Evolutionary conservation across 345 rosid species (phyloP).

Genomic region (Boechera stricta): DNA sequence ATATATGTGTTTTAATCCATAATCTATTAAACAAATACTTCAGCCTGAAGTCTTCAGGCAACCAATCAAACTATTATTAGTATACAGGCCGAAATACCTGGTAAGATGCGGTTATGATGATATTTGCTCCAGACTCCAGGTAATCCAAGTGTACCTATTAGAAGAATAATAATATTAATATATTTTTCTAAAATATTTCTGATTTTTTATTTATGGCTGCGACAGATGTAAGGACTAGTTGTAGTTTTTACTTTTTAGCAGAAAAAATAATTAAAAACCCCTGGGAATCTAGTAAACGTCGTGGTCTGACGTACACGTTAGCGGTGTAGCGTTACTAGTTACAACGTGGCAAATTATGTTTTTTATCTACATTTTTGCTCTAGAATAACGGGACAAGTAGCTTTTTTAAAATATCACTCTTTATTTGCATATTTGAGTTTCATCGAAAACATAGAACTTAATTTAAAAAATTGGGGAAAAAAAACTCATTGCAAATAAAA

Average conservation of each 20-base stretch:
- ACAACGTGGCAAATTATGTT: constrained; percentile 2
- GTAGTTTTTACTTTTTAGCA: neutral
- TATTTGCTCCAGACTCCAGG: constrained; percentile 86
- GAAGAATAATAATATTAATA: constrained; percentile 1
- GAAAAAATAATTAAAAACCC: neutral
- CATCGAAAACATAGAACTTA: neutral
- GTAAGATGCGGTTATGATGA: constrained; percentile 80
- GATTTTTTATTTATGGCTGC: neutral
- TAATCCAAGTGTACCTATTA: constrained; percentile 82
- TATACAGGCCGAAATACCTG: constrained; percentile 55
- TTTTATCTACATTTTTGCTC: neutral
- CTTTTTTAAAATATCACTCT: neutral
- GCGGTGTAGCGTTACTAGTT: neutral
- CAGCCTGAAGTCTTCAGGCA: neutral
- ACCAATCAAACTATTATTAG: neutral
- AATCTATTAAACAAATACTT: no score
- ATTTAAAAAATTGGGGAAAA: neutral
- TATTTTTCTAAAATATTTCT: neutral
- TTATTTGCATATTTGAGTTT: neutral
- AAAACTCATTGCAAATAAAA: neutral
- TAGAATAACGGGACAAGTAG: neutral
- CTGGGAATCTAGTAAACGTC: constrained; percentile 13
- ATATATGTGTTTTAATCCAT: no score
- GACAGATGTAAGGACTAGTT: neutral
- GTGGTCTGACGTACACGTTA: constrained; percentile 19